Evolutionary conservation across 164 flowering plant genomes (phyloP).

Genomic region (Paratinospora sagittata): DNA sequence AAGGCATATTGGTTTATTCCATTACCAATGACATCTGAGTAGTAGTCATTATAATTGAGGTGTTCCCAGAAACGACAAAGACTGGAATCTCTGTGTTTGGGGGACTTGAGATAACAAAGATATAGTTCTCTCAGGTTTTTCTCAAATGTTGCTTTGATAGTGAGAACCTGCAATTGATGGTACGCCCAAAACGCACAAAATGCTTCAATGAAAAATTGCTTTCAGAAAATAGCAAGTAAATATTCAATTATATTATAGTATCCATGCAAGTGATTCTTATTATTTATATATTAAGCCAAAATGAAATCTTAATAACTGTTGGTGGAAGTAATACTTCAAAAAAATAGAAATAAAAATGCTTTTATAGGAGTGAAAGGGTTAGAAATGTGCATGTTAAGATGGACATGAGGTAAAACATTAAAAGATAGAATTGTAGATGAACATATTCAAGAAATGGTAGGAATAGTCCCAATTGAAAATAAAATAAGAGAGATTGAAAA

Average conservation of each 20-base stretch:
- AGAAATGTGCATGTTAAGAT: too few relatives aligned
- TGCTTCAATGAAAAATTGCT: neutral
- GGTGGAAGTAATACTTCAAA: too few relatives aligned
- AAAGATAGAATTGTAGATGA: too few relatives aligned
- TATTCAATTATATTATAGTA: neutral
- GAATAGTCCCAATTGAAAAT: too few relatives aligned
- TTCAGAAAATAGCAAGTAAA: neutral
- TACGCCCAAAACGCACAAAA: neutral
- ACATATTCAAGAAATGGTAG: too few relatives aligned
- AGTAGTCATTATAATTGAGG: constrained; percentile 63
- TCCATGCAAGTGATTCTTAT: neutral
- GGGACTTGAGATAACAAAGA: constrained; percentile 56
- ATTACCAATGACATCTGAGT: constrained; percentile 18
- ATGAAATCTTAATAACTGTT: too few relatives aligned
- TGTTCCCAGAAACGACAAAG: constrained; percentile 66
- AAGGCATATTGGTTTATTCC: constrained; percentile 10
- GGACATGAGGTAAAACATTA: too few relatives aligned
- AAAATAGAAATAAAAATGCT: too few relatives aligned
- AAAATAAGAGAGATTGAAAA: too few relatives aligned
- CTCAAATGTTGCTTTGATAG: constrained; percentile 44
- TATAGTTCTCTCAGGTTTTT: constrained; percentile 56
- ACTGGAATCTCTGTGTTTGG: constrained; percentile 61
- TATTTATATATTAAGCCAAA: too few relatives aligned
- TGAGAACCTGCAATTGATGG: constrained; percentile 45
- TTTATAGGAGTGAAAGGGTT: too few relatives aligned